Base-by-base conservation (phyloP, 2,329 filamentous ascomycete genomes). In the Phaeosphaeria sp. region DNA sequence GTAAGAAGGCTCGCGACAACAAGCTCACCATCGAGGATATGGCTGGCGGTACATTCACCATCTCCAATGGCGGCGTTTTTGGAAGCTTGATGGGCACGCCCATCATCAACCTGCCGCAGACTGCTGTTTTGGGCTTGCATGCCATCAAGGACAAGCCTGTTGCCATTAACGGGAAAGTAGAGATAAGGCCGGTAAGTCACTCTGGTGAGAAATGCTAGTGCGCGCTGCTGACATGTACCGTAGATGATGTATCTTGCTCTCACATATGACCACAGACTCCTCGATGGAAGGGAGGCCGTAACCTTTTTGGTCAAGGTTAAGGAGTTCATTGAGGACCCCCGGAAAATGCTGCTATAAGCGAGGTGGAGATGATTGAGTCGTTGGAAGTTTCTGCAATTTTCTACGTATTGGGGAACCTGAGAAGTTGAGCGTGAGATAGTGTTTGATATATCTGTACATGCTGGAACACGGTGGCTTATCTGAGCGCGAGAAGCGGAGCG, bases 11-110 rank as follows among this genome's bases (percentile, higher is more conserved):
- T 63, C 91, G 95, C 63, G 93, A 97, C 75, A 90, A 90, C 78
- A 98, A 98, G 82, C 86, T 99, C 66, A 98, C 95, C 2, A 97
- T 99, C 71, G 95, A 99, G 82, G 95, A 99, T 77, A 97, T 99
- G 93, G 95, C 95, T 59, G 95, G 95, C 59, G 95, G 95, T 64
- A 97, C 94, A 36, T 99, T 97, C 80, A 98, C 95, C 60, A 97
- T 97, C 82, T 95, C 91, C 84, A 98, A 97, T 77, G 88, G 95
- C 57, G 95, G 95, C 68, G 94, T 99, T 52, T 99, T 99, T 72
- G 95, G 95, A 57, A 97, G 94, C 15, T 84, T 98, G 58, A 96
- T 97, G 91, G 95, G 95, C 50, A 99, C 95, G 0, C 95, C 95
- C 10, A 98, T 99, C 77, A 98, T 99, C 84, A 99, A 99, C 81